Evolutionary conservation across 225 moss, liverwort and hornwort genomes (phyloP), one percentile per base, ranked within the genome.

Genomic region (Polytrichum commune): DNA sequence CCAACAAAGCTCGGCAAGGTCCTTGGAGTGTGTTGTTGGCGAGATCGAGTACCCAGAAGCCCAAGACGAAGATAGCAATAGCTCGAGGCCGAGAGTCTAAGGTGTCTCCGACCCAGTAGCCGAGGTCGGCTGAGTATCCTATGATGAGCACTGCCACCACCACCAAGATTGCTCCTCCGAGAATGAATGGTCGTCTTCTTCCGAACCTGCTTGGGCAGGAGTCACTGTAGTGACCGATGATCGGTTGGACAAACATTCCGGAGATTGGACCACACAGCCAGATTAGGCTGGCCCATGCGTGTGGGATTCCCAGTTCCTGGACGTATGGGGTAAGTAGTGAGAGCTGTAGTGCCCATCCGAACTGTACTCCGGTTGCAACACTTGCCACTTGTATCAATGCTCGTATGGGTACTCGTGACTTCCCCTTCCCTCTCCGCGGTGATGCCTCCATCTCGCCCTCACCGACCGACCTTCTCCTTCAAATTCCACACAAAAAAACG

Each of bases 201-300:
- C 95, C 95, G 23, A 81, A 93, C 19, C 69, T 26, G 73, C 88
- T 85, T 10, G 92, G 63, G 67, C 95, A 93, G 61, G 73, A 82
- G 32, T 95, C 95, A 29, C 93, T 93, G 74, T 90, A 95, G 57
- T 93, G 93, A 8, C 95, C 95, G 5, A 95, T n/a, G 29, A 95
- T 79, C n/a, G 95, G 95, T 65, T 95, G 95, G 35, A 95, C 90
- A 55, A 95, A 78, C 93, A 95, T 89, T 74, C 95, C 95, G 5
- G 95, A 91, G 54, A 95, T 90, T 2, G 95, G 95, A 1, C 95
- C 95, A 55, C 95, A 95, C 5, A 95, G 89, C 95, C 95, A 95
- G 74, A 95, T 95, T 25, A 95, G 73, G 75, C 93, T 93, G 3
- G 95, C 95, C 81, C 74, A 95, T 74, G 84, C 84, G 63, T 95